A percentile compares a stretch with the other conserved stretches of the same genome.
phyloP scores from a whole-genome alignment of 768 basidiomycete species.

The Trametes sanguinea region DNA sequence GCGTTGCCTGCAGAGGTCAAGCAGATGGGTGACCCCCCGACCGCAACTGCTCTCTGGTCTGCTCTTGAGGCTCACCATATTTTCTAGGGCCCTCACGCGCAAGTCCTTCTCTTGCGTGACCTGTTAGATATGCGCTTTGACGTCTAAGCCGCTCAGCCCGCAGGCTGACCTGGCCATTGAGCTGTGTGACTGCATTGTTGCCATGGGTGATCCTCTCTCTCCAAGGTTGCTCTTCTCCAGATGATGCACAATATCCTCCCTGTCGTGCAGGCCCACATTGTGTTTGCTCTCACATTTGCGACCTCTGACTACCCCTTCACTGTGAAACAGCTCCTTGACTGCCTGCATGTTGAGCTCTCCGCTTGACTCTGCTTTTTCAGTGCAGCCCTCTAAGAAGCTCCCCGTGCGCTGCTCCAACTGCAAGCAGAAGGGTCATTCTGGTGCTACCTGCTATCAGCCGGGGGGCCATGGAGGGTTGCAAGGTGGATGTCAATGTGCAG shows the following conservation, averaged over 20 bases:
- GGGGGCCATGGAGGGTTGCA: constrained; percentile 1
- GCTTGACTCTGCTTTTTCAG: neutral
- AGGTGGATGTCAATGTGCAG: neutral
- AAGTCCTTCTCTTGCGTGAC: neutral
- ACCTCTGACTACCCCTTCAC: neutral
- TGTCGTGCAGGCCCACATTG: neutral
- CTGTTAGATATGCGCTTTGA: neutral
- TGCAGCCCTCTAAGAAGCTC: neutral
- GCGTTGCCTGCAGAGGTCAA: neutral
- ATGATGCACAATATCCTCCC: neutral
- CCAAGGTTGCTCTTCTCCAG: neutral
- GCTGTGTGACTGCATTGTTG: neutral
- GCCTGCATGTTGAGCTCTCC: neutral
- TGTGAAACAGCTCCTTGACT: neutral
- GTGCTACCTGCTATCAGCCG: neutral
- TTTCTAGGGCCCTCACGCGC: neutral
- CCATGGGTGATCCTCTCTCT: neutral
- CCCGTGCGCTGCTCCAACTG: neutral
- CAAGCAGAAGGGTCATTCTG: neutral
- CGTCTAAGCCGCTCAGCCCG: neutral
- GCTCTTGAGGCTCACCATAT: neutral
- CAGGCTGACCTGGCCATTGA: neutral
- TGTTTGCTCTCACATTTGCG: neutral
- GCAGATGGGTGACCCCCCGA: neutral
- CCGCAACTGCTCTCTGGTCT: neutral